Base-by-base conservation (phyloP, 305 asterid species). In the Galium porrigens region DNA sequence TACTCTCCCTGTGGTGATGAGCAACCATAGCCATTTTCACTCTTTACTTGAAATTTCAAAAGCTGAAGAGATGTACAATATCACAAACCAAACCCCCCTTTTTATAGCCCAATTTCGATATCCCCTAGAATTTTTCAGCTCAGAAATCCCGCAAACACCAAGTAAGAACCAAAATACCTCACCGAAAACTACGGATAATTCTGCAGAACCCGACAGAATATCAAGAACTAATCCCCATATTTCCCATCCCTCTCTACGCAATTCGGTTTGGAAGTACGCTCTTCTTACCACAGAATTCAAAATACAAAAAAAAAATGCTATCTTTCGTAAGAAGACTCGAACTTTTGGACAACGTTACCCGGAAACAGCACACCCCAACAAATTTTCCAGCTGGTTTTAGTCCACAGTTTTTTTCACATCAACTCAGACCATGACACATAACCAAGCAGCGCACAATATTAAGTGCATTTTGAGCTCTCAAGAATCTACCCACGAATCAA, bases 11-110 rank as follows among this genome's bases (percentile, higher is more conserved):
- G 22, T 84, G 89, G 6, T 83, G 92, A 53, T 81, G 90, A 10
- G 76, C 89, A 68, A 84, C 95, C 97, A 86, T 84, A 56, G 96
- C 97, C 97, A 90, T 88, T 80, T 70, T 27, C 4, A 18, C 41
- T 10, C 61, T n/a, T 53, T 14, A 66, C 41, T 46, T 58, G 11
- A 11, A 54, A 27, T 1, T 27, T 27, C 30, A 27, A 27, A 71
- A 59, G 34, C 30, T 59, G 25, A 37, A 44, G 46, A 14, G 29
- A 39, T 62, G 30, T 27, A 30, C 30, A 58, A 56, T 29, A 56
- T 10, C 64, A 63, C 49, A 48, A n/a, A 48, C 22, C 53, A 56
- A 57, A n/a, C 7, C 17, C 17, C 10, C 66, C 6, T 5, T 46
- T 48, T 48, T 48, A 48, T 48, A 48, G 3, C 22, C 53, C 53